Evolutionary conservation across 2,329 filamentous ascomycete species (phyloP), one percentile per base, ranked within the genome.

Genomic region (Alternaria infectoria): DNA sequence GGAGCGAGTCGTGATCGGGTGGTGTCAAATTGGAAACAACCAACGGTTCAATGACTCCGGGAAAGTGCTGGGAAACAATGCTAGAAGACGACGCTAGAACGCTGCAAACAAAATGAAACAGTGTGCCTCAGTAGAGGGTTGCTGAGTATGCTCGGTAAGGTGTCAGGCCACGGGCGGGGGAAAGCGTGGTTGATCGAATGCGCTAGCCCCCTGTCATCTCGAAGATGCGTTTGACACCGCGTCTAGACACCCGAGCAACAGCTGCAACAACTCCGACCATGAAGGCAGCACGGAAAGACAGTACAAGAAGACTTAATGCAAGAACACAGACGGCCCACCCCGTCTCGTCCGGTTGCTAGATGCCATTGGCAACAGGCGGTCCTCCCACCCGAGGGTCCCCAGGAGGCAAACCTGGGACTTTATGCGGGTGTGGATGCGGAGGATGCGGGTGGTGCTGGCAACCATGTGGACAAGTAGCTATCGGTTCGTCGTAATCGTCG

Each of bases 291-390:
- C 67, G 73, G 61, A 75, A 64, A 61, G 65, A 74, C 55, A 74
- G 57, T 51, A 73, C 49, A 59, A 73, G 57, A 70, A 78, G 43
- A 73, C 54, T 76, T 56, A 74, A 74, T 46, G 75, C 75, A 73
- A 76, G 74, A 77, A 80, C 77, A 73, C 74, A 67, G 71, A 77
- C 74, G 75, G 77, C 77, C 76, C 77, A 80, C 76, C 77, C 77
- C 76, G 70, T 77, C 76, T 70, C 74, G 77, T 79, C 74, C 74
- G 65, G 26, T 70, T 74, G 75, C 63, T 78, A 77, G 50, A 74
- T 73, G 61, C 74, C 72, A 69, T 69, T 78, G 15, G 71, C 62
- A n/a, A 70, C 63, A 32, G 67, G 67, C 57, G 65, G 68, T 43
- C 62, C 62, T 40, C 69, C 68, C 50, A 64, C 61, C 26, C 74